These are phyloP conservation scores for Chalciporus piperatus DNA, from an alignment of 768 basidiomycete species.

Conservation along the genomic window DNA sequence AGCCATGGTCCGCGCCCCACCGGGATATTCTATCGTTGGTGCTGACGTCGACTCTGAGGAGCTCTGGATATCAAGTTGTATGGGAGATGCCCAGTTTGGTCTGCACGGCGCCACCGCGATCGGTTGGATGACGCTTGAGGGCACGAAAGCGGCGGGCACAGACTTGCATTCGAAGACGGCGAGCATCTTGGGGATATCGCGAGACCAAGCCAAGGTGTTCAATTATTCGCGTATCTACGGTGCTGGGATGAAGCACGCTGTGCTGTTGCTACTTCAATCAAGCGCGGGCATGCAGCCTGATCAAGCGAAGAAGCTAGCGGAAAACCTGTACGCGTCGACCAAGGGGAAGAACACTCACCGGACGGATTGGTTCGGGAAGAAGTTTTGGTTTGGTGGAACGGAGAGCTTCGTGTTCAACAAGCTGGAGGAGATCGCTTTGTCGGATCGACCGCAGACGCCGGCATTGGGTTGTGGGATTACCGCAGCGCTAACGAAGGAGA, in stretches of 20 bases:
- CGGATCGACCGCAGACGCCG: constrained; percentile 84
- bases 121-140: constrained; percentile 99
- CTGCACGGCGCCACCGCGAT: constrained; percentile 94
- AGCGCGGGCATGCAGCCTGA: constrained; percentile 77
- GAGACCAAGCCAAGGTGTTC: constrained; percentile 97
- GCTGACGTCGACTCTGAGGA: constrained; percentile 99
- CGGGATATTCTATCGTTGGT: constrained; percentile 92
- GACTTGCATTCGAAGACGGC: constrained; percentile 98
- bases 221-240: constrained; percentile 99
- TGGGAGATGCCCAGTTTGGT: constrained; percentile 98
- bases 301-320: constrained; percentile 75
- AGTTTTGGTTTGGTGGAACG: constrained; percentile 96
- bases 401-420: constrained; percentile 98
- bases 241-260: constrained; percentile 94
- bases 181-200: constrained; percentile 84
- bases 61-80: constrained; percentile 97
- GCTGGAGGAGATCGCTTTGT: constrained; percentile 89
- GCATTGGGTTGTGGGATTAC: constrained; percentile 94
- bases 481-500: constrained; percentile 85
- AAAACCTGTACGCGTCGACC: constrained; percentile 85
- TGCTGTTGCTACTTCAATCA: constrained; percentile 81
- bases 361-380: constrained; percentile 67
- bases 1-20: constrained; percentile 93
- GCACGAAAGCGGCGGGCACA: constrained; percentile 91
- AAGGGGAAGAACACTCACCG: constrained; percentile 89